These are phyloP conservation scores for Oryza nivara DNA, from an alignment of 176 grass and related monocot genomes.

Conservation along the genomic window DNA sequence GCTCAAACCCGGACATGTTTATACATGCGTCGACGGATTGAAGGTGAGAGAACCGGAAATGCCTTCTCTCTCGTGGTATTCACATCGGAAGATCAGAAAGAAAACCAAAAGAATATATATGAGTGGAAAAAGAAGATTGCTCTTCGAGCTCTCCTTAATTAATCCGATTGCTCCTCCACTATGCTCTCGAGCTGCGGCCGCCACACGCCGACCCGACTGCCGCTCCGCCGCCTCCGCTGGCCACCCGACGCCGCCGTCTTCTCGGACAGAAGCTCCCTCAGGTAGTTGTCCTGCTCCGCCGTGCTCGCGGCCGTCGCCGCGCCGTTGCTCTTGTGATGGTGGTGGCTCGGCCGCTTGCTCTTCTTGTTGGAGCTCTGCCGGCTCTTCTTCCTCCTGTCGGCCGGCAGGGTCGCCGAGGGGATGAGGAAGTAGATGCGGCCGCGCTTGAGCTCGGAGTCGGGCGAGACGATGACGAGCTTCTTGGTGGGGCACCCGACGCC, in stretches of 20 bases:
- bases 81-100: conserved; percentile 46
- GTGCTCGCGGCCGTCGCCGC: conserved; percentile 13
- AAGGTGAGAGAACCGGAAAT: conserved; percentile 32
- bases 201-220: conserved; percentile 70
- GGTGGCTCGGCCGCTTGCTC: conserved; percentile 40
- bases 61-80: conserved; percentile 41
- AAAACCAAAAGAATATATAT: conserved; percentile 41
- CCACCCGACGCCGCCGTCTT: conserved; percentile 37
- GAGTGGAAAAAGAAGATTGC: conserved; percentile 2
- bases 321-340: conserved; percentile 20
- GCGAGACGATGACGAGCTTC: conserved; percentile 83
- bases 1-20: conserved; percentile 36
- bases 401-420: conserved; percentile 61
- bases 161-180: conserved; percentile 60
- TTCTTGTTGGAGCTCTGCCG: conserved; percentile 49
- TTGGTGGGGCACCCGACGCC: conserved; percentile 53
- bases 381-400: conserved; percentile 55
- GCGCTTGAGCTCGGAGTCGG: conserved; percentile 84
- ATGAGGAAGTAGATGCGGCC: conserved; percentile 96
- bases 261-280: conserved; percentile 67
- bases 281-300: conserved; percentile 69
- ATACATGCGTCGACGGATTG: conserved; percentile 34
- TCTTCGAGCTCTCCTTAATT: conserved; percentile 46
- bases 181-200: conserved; percentile 84
- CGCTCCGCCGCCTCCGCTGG: conserved; percentile 58